Evolutionary conservation across 2,329 filamentous ascomycete genomes (phyloP).

Genomic region (Zasmidium cellare): DNA sequence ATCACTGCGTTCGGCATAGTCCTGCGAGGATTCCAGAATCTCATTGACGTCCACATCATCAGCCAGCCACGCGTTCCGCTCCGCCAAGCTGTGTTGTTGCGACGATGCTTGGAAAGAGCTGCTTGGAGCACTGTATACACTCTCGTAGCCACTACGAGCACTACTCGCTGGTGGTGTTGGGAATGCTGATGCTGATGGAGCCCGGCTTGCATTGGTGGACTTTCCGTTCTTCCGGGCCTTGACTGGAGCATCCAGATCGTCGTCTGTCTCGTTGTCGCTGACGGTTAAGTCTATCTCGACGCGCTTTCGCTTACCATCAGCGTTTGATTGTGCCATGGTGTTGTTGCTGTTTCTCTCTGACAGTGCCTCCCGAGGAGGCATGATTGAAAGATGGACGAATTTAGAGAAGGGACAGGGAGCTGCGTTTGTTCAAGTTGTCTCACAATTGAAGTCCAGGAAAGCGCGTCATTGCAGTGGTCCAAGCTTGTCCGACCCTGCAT

Average conservation of each 20-base stretch:
- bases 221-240: not conserved
- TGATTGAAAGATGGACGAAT: not conserved
- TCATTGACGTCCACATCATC: conserved; percentile 32
- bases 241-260: conserved; percentile 6
- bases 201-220: not conserved
- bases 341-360: not conserved
- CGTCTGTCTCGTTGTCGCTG: conserved; percentile 14
- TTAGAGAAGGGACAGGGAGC: not conserved
- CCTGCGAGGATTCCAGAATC: conserved; percentile 32
- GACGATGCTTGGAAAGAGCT: conserved; percentile 2
- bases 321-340: not conserved
- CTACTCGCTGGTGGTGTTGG: conserved; percentile 11
- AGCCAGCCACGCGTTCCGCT: conserved; percentile 29
- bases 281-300: conserved; percentile 24
- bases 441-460: too few relatives aligned
- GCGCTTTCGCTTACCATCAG: conserved; percentile 21
- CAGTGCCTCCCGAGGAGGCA: not conserved
- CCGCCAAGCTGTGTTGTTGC: conserved; percentile 13
- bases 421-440: not conserved
- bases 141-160: conserved; percentile 11
- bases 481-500: too few relatives aligned
- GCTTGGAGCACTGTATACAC: conserved; percentile 8
- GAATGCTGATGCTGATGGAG: not conserved
- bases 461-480: too few relatives aligned
- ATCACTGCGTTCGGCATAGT: conserved; percentile 28